Percentiles rank a stretch among this genome's conserved stretches.
Evolutionary conservation across 2,329 filamentous ascomycete genomes (phyloP).

Genomic region (Leptographium galeiforme): DNA sequence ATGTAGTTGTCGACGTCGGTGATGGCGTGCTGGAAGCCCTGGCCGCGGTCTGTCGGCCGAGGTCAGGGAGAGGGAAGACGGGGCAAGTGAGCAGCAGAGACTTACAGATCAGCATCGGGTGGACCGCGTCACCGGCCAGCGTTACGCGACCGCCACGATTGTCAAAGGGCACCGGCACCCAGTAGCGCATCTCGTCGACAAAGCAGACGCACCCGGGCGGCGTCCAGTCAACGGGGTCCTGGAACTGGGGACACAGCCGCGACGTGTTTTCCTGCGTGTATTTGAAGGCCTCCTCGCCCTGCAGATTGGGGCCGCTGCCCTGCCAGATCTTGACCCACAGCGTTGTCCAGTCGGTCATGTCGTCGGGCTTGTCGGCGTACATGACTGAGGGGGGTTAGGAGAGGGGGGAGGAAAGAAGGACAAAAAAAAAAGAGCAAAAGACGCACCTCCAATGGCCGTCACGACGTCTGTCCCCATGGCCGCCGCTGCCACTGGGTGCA

Average conservation of each 20-base stretch:
- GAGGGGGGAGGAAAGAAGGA: neutral
- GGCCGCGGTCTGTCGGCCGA: slow-evolving; percentile 22
- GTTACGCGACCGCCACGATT: slow-evolving; percentile 20
- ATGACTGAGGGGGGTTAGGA: slow-evolving; percentile 9
- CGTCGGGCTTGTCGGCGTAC: slow-evolving; percentile 11
- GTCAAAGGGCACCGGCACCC: slow-evolving; percentile 20
- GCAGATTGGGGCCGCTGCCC: slow-evolving; percentile 14
- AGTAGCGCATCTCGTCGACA: slow-evolving; percentile 24
- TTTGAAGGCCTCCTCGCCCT: slow-evolving; percentile 22
- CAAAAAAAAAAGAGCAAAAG: neutral
- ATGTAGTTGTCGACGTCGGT: slow-evolving; percentile 25
- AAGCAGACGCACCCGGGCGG: slow-evolving; percentile 17
- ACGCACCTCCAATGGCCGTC: slow-evolving; percentile 13
- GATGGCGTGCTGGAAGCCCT: slow-evolving; percentile 30
- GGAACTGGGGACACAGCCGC: slow-evolving; percentile 18
- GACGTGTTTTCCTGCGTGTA: slow-evolving; percentile 15
- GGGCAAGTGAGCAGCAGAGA: neutral
- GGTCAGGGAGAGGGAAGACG: neutral
- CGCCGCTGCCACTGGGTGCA: slow-evolving; percentile 19
- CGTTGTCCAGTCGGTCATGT: slow-evolving; percentile 18
- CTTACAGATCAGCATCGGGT: slow-evolving; percentile 30
- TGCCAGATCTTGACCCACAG: slow-evolving; percentile 24
- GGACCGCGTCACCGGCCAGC: slow-evolving; percentile 25
- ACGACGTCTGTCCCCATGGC: slow-evolving; percentile 18
- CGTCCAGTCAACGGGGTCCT: slow-evolving; percentile 21